These are phyloP conservation scores for Solanum pennellii DNA, from an alignment of 257 asterid genomes.

Conservation along the genomic window DNA sequence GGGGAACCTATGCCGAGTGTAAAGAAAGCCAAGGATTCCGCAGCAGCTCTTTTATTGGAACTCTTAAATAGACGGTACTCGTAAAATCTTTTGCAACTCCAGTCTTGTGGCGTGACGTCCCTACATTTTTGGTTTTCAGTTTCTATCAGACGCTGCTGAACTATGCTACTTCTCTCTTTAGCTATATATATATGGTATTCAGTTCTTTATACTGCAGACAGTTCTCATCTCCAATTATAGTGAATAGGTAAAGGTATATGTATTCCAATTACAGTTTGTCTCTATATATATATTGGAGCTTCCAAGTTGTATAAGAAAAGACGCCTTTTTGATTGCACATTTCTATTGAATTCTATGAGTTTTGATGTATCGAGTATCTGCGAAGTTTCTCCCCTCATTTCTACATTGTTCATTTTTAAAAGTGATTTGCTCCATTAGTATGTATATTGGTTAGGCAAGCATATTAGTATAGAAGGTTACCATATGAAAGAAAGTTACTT, in stretches of 20 bases:
- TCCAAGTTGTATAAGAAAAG: neutral
- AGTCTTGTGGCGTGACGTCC: neutral
- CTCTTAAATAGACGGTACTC: constrained; percentile 65
- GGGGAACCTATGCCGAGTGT: constrained; percentile 99
- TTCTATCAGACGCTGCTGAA: neutral
- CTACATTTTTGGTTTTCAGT: neutral
- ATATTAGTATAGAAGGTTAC: neutral
- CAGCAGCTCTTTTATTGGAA: constrained; percentile 78
- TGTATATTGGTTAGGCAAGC: neutral
- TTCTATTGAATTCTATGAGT: neutral
- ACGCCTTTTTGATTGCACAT: neutral
- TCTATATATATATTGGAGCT: neutral
- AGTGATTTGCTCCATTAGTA: neutral
- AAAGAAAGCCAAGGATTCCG: constrained; percentile 95
- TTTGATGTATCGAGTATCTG: neutral
- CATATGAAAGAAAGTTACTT: neutral
- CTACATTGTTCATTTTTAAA: neutral
- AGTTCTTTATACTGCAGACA: neutral
- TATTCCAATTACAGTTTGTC: neutral
- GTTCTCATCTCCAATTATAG: neutral
- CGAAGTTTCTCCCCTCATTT: neutral
- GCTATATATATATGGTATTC: neutral
- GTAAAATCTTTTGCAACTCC: constrained; percentile 3
- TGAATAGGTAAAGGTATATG: neutral
- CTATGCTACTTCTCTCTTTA: neutral